Evolutionary conservation across 2,329 filamentous ascomycete species (phyloP).

Genomic region (Chaetomiaceae sp.): DNA sequence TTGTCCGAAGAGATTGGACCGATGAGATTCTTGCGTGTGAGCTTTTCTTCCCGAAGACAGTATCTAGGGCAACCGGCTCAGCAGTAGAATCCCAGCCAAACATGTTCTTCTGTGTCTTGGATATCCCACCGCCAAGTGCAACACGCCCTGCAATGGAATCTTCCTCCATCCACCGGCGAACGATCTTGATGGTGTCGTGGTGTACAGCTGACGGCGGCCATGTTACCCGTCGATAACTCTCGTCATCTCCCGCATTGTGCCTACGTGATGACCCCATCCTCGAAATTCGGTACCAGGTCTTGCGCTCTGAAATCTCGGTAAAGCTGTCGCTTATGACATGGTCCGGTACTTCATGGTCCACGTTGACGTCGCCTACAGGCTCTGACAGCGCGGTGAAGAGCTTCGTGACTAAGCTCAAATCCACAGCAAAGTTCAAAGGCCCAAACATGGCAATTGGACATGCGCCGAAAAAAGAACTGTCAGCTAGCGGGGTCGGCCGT

Average conservation of each 20-base stretch:
- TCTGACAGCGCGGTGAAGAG: constrained; percentile 37
- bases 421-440: constrained; percentile 16
- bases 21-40: constrained; percentile 28
- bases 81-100: constrained; percentile 60
- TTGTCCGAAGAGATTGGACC: constrained; percentile 16
- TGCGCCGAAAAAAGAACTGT: constrained; percentile 6
- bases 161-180: constrained; percentile 63
- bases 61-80: constrained; percentile 46
- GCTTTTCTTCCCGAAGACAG: constrained; percentile 40
- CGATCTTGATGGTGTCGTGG: constrained; percentile 51
- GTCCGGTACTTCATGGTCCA: constrained; percentile 39
- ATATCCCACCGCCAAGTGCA: constrained; percentile 40
- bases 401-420: constrained; percentile 16
- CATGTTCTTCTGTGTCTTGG: constrained; percentile 44
- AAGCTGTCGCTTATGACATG: constrained; percentile 50
- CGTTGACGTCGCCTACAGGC: constrained; percentile 18
- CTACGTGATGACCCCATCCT: constrained; percentile 55
- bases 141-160: constrained; percentile 53
- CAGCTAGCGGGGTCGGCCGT: constrained; percentile 1
- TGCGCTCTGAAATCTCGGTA: constrained; percentile 52
- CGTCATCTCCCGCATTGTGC: constrained; percentile 53
- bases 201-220: constrained; percentile 55
- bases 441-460: constrained; percentile 31
- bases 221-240: constrained; percentile 54
- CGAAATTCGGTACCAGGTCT: constrained; percentile 62